Base-by-base conservation (phyloP, 805 yeast genomes). In the Candida alai region DNA sequence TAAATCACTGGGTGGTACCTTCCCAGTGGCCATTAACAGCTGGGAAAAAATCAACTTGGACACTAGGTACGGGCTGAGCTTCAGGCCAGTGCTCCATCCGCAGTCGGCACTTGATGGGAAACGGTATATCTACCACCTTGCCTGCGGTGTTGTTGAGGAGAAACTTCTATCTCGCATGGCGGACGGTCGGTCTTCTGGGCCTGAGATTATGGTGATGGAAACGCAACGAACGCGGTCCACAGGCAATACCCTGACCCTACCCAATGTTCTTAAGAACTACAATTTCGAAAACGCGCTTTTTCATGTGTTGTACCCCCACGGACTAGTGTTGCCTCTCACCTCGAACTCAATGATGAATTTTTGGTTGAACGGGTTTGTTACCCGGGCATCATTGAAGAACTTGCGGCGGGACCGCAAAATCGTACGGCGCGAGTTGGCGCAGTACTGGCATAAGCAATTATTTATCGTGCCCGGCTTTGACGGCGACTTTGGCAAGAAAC, bases 191-290 rank as follows among this genome's bases (percentile, higher is more conserved):
- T n/a, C n/a, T n/a, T n/a, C n/a, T n/a, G n/a, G n/a, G n/a, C n/a
- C n/a, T n/a, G n/a, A n/a, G n/a, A 30, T 63, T 19, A 49, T 62
- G 17, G 51, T 64, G 9, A 49, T 66, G 14, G 73, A 66, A 38
- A 52, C 54, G 32, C 73, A 66, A 41, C 39, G 73, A 11, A 65
- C 70, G 1, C 47, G 65, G 27, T 58, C 69, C 13, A 54, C 53
- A 30, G 45, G 48, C 26, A 56, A 54, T 32, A 39, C 53, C n/a
- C 47, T 49, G 15, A 63, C 70, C 7, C 44, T 66, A 11, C 73
- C 71, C 10, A 60, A 52, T 18, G 66, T 65, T 4, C 48, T 65
- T 18, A 43, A 53, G n/a, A 65, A 65, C 38, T 59, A 49, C 38
- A 48, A 63, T 5, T 49, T 66, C 24, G 73, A 66, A 40, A 56